Percentiles rank a stretch among this genome's conserved stretches.
These are phyloP conservation scores for Oryza nivara DNA, from an alignment of 176 grass and related monocot species.

Conservation along the genomic window DNA sequence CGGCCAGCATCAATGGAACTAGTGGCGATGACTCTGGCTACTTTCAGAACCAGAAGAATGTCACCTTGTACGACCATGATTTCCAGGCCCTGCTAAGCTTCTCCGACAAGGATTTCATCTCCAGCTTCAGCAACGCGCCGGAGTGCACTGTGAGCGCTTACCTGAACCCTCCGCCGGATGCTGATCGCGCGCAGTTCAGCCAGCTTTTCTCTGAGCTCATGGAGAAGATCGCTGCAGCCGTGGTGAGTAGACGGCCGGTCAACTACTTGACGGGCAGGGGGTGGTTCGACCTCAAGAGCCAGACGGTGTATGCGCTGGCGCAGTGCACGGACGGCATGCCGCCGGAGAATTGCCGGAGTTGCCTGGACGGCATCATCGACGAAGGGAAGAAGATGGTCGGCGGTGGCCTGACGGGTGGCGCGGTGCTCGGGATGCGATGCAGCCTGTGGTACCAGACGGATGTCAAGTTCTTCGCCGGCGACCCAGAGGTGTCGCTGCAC, in stretches of 20 bases:
- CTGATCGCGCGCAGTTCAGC: not conserved
- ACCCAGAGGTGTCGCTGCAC: slow-evolving; percentile 11
- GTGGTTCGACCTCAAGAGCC: slow-evolving; percentile 18
- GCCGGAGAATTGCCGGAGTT: not conserved
- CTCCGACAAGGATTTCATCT: slow-evolving; percentile 45
- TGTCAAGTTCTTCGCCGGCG: slow-evolving; percentile 16
- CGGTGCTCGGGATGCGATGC: slow-evolving; percentile 31
- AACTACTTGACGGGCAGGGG: slow-evolving; percentile 40
- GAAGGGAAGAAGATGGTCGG: not conserved
- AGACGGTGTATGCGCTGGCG: slow-evolving; percentile 45
- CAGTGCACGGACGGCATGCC: slow-evolving; percentile 48
- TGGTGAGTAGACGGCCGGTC: not conserved
- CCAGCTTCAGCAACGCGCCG: slow-evolving; percentile 27
- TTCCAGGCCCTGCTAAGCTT: slow-evolving; percentile 42
- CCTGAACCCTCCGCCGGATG: slow-evolving; percentile 17
- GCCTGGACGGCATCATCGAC: not conserved
- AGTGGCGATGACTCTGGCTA: no score
- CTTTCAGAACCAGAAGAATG: not conserved
- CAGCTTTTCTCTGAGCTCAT: slow-evolving; percentile 23
- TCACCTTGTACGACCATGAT: slow-evolving; percentile 26
- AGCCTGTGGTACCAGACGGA: slow-evolving; percentile 43
- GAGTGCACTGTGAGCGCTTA: not conserved
- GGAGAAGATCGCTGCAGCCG: not conserved
- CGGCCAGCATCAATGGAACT: no score
- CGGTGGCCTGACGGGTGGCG: slow-evolving; percentile 30